Conservation (phyloP, 225 moss, liverwort and hornwort species). For the Pseudoscleropodium purum region DNA sequence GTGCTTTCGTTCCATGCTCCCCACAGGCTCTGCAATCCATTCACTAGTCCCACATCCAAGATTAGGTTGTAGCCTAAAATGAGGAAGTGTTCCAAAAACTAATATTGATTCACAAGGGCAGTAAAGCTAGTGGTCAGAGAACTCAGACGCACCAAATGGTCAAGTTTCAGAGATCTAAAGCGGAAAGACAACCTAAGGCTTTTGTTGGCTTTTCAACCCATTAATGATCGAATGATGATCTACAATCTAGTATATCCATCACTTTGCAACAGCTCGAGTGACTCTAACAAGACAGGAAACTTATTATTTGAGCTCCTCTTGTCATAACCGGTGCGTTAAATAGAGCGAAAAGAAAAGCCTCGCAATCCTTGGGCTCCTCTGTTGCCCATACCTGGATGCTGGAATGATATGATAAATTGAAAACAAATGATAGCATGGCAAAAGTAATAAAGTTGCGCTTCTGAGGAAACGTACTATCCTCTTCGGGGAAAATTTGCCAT, state of each 20-base stretch:
- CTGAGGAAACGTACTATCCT: neutral
- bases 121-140: neutral
- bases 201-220: neutral
- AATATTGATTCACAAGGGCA: neutral
- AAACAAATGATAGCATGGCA: neutral
- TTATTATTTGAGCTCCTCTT: neutral
- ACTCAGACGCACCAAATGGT: neutral
- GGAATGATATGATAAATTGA: too few species aligned
- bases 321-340: neutral
- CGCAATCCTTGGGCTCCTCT: neutral
- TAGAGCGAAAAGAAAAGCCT: neutral
- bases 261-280: neutral
- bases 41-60: neutral
- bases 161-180: neutral
- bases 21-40: slow-evolving; percentile 8
- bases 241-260: neutral
- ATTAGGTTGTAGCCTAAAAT: neutral
- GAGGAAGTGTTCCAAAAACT: neutral
- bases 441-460: neutral
- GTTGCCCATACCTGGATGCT: neutral
- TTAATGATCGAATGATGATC: neutral
- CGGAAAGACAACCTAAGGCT: neutral
- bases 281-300: neutral
- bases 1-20: neutral
- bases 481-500: neutral